Evolutionary conservation across 1,284 basidiomycete genomes (phyloP), one percentile per base, ranked within the genome.

Genomic region (Melampsora americana): DNA sequence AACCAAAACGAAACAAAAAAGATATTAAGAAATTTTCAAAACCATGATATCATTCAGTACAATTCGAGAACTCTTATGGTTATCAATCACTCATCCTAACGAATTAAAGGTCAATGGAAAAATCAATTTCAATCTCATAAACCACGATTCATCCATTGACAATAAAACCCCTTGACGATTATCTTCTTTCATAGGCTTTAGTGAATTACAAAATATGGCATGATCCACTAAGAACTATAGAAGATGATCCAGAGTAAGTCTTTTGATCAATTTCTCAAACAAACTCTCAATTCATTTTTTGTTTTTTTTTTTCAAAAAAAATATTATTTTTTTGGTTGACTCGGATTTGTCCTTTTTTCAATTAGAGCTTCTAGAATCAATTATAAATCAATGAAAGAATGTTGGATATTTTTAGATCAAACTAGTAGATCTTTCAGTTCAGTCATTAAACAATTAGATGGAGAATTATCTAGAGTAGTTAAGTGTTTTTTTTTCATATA

Each of bases 361-460:
- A 44, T 23, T 62, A 75, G 72, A 64, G 48, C 59, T 53, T 80
- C 79, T 35, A 81, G 82, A 11, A 82, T 80, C 79, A 79, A 82
- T 64, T 79, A 82, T n/a, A 74, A 82, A 61, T 78, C 77, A 26
- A 99, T 99, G 95, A 87, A 89, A 73, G 86, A 88, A 66, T 98
- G 94, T 82, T 99, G 95, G 95, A 85, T 88, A 5, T 90, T 95
- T 80, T 86, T 99, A 73, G 94, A 97, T 86, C 79, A 86, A 83
- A 96, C 95, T 12, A 93, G 92, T 79, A 85, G 95, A 77, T 93
- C 90, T 84, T 99, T 97, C 80, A 87, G 93, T 3, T 89, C 92
- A 9, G 95, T 99, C 79, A 95, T 98, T 82, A 97, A 96, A 85
- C 93, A 98, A 84, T 86, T 99, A 14, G 94, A 99, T 67, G 95